A percentile compares a stretch with the other conserved stretches of the same genome.
phyloP scores from a whole-genome alignment of 768 basidiomycete species.

The Boletus huronensis region DNA sequence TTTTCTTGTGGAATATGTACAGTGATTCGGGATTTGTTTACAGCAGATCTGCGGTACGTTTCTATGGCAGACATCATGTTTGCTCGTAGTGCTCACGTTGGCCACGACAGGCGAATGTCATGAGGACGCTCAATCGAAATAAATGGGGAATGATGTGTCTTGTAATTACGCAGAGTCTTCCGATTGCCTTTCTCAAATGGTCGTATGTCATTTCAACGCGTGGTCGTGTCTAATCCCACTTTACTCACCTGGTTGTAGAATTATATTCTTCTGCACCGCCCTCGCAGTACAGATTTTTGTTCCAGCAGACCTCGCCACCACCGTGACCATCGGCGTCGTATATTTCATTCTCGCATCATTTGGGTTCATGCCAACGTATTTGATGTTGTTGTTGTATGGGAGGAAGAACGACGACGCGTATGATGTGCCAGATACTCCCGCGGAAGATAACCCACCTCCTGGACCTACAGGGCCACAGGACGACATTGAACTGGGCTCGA shows the following conservation, averaged over 20 bases:
- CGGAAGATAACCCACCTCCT: no score
- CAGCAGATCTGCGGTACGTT: slow-evolving; percentile 8
- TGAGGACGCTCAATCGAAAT: background rate
- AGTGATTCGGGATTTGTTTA: slow-evolving; percentile 1
- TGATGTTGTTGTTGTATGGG: no score
- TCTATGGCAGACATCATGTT: background rate
- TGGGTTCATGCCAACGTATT: background rate
- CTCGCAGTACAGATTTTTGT: slow-evolving; percentile 8
- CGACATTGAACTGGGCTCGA: no score
- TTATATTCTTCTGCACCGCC: slow-evolving; percentile 4
- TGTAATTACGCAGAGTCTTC: slow-evolving; percentile 14
- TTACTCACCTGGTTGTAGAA: background rate
- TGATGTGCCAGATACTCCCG: no score
- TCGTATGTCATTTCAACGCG: slow-evolving; percentile 5
- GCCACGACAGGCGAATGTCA: background rate
- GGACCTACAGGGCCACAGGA: no score
- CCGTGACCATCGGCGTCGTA: background rate
- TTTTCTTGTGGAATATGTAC: slow-evolving; percentile 11
- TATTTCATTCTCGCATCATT: background rate
- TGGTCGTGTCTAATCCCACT: background rate
- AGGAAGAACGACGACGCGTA: no score
- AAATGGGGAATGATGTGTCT: slow-evolving; percentile 6
- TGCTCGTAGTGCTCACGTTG: background rate
- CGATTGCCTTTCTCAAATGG: slow-evolving; percentile 10
- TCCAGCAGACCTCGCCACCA: background rate